Percentiles rank a stretch among this genome's conserved stretches.
phyloP scores from a whole-genome alignment of 2,329 filamentous ascomycete species.

The Colletotrichum tanaceti region DNA sequence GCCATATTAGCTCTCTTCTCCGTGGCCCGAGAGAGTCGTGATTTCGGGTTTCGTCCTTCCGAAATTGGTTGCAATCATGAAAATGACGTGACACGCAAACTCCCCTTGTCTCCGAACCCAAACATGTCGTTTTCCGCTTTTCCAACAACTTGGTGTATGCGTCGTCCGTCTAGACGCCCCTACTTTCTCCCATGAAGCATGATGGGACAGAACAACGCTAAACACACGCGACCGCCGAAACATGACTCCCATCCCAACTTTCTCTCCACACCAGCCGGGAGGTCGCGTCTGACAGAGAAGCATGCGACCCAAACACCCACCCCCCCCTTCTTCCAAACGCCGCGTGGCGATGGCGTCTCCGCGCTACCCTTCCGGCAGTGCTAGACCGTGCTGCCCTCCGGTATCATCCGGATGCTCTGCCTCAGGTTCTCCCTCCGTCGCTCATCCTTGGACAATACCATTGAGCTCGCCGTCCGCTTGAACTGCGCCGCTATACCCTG shows the following conservation, averaged over 20 bases:
- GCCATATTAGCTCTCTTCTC: neutral
- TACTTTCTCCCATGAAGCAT: neutral
- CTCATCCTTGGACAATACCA: slow-evolving; percentile 46
- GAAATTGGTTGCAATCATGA: neutral
- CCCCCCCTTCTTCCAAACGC: slow-evolving; percentile 7
- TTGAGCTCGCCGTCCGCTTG: slow-evolving; percentile 33
- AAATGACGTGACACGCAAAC: neutral
- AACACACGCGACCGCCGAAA: slow-evolving; percentile 12
- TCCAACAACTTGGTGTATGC: slow-evolving; percentile 6
- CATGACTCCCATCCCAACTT: slow-evolving; percentile 14
- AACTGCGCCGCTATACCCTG: slow-evolving; percentile 40
- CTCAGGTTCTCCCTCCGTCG: slow-evolving; percentile 51
- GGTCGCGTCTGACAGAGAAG: slow-evolving; percentile 3
- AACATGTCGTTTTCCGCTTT: slow-evolving; percentile 11
- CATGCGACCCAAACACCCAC: neutral
- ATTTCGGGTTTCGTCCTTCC: neutral
- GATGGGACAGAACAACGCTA: slow-evolving; percentile 31
- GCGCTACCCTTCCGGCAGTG: neutral
- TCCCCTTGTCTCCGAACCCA: neutral
- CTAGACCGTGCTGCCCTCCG: slow-evolving; percentile 39
- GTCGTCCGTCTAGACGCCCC: slow-evolving; percentile 1
- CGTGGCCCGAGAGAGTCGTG: neutral
- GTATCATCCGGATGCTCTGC: slow-evolving; percentile 52
- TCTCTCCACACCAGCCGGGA: neutral
- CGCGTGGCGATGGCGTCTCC: slow-evolving; percentile 14